These are phyloP conservation scores for Paraconiothyrium brasiliense DNA, from an alignment of 2,329 filamentous ascomycete species.

Conservation along the genomic window DNA sequence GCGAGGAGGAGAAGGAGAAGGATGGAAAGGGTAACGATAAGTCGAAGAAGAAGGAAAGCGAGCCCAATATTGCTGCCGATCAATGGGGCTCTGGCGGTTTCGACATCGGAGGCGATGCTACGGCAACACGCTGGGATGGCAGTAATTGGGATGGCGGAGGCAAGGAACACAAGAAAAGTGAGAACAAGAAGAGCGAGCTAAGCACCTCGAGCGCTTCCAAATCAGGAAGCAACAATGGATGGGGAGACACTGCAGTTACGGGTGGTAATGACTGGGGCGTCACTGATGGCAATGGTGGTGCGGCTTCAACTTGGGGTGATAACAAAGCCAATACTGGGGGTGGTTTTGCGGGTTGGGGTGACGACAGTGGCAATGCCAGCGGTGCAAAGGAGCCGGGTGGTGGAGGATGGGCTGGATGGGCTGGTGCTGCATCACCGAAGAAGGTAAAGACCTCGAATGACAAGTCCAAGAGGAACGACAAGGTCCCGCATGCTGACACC, in stretches of 20 bases:
- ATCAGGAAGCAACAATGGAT: background rate
- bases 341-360: background rate
- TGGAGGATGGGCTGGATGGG: background rate
- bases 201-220: background rate
- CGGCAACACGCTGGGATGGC: background rate
- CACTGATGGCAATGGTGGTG: background rate
- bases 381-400: background rate
- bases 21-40: background rate
- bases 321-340: background rate
- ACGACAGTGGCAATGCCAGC: background rate
- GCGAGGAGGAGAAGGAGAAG: constrained; percentile 2
- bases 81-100: background rate
- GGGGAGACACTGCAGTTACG: background rate
- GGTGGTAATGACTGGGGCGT: background rate
- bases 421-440: background rate
- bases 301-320: background rate
- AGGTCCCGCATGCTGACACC: background rate
- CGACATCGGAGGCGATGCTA: background rate
- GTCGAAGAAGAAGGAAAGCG: background rate
- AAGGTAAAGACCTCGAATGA: background rate
- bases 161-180: background rate
- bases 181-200: background rate
- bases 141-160: background rate
- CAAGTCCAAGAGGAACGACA: background rate
- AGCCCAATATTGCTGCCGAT: background rate